Evolutionary conservation across 495 filamentous ascomycete species (phyloP).

Genomic region (Endocarpon pusillum): DNA sequence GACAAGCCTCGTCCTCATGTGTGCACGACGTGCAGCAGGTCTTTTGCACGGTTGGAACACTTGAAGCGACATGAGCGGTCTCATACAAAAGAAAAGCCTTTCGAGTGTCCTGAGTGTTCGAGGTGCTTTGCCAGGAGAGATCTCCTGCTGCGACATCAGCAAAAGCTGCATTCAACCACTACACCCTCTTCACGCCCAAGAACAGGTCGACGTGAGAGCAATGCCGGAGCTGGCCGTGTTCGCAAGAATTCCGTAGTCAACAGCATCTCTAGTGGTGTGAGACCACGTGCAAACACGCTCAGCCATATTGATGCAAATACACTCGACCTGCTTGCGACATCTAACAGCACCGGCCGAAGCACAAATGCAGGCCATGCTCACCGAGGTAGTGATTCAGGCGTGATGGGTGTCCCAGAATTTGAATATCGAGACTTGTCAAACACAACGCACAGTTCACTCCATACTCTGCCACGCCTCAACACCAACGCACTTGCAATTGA

Average conservation of each 20-base stretch:
- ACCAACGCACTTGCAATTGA: conserved; percentile 53
- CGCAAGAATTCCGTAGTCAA: conserved; percentile 84
- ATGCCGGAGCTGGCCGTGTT: conserved; percentile 59
- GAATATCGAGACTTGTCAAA: conserved; percentile 59
- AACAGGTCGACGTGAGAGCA: conserved; percentile 67
- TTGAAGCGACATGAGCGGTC: conserved; percentile 96
- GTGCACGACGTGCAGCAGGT: conserved; percentile 81
- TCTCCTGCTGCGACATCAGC: conserved; percentile 84
- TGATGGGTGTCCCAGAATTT: conserved; percentile 19
- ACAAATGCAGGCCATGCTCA: conserved; percentile 34
- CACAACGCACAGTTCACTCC: conserved; percentile 32
- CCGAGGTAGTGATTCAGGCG: conserved; percentile 47
- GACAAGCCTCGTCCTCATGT: conserved; percentile 95
- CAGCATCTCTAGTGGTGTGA: conserved; percentile 42
- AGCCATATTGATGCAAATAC: conserved; percentile 76
- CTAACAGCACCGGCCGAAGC: conserved; percentile 35
- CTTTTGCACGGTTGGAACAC: conserved; percentile 90
- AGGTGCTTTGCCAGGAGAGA: conserved; percentile 92
- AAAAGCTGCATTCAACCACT: conserved; percentile 96
- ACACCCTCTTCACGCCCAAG: conserved; percentile 77
- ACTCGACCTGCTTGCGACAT: conserved; percentile 50
- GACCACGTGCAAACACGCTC: conserved; percentile 90
- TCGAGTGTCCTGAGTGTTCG: conserved; percentile 90
- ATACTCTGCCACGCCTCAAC: conserved; percentile 69
- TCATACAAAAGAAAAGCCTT: conserved; percentile 98